Percentiles rank a stretch among this genome's conserved stretches.
phyloP scores from a whole-genome alignment of 345 rosid species.

The Citrus cavaleriei region DNA sequence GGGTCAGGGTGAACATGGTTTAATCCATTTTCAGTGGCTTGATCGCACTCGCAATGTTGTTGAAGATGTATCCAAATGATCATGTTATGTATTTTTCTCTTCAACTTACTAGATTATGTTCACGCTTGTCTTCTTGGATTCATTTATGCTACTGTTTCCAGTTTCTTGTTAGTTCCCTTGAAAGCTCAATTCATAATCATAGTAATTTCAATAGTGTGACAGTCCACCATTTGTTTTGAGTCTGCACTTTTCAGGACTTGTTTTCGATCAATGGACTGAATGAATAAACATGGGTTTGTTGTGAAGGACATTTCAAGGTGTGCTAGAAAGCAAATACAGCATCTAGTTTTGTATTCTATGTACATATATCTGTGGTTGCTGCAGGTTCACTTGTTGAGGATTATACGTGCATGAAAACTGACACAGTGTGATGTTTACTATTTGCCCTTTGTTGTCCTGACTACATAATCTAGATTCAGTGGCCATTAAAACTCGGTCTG shows the following conservation, averaged over 20 bases:
- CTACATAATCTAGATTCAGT: not conserved
- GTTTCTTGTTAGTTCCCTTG: not conserved
- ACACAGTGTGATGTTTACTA: not conserved
- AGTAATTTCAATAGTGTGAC: not conserved
- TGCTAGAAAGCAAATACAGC: not conserved
- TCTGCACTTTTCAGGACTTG: not conserved
- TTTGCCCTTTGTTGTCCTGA: not conserved
- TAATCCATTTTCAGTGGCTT: conserved; percentile 92
- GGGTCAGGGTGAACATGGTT: conserved; percentile 80
- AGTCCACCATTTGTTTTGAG: not conserved
- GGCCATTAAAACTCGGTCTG: not conserved
- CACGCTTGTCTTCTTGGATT: not conserved
- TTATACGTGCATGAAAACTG: not conserved
- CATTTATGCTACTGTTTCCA: not conserved
- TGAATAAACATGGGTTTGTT: not conserved
- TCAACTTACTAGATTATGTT: not conserved
- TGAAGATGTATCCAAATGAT: conserved; percentile 80
- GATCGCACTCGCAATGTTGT: conserved; percentile 62
- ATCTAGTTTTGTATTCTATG: too few species aligned
- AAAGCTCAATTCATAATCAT: not conserved
- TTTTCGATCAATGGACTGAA: not conserved
- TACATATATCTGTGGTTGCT: not conserved
- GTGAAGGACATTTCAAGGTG: not conserved
- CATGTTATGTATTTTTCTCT: not conserved
- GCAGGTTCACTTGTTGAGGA: not conserved